Evolutionary conservation across 1,284 basidiomycete species (phyloP).

Genomic region (Mycosarcoma mackinlayi): DNA sequence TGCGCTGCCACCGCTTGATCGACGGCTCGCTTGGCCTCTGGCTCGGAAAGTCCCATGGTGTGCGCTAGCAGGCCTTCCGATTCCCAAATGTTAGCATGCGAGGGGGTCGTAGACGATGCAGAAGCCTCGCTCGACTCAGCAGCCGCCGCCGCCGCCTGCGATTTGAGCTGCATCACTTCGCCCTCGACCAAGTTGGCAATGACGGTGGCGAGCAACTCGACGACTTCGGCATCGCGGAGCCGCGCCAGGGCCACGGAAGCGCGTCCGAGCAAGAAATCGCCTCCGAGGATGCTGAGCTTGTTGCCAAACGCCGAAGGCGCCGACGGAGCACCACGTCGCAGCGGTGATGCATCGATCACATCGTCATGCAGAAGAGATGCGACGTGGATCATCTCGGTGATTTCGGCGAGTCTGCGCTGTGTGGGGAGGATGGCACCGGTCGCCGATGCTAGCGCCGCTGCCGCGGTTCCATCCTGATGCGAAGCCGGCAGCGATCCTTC

Average conservation of each 20-base stretch:
- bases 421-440: constrained; percentile 75
- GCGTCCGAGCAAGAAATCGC: constrained; percentile 93
- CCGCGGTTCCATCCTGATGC: constrained; percentile 10
- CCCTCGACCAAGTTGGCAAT: constrained; percentile 97
- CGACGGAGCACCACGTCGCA: constrained; percentile 83
- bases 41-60: constrained; percentile 27
- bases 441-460: constrained; percentile 17
- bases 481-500: constrained; percentile 16
- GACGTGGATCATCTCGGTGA: constrained; percentile 98
- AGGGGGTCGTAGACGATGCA: constrained; percentile 10
- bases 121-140: constrained; percentile 12
- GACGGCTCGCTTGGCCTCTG: constrained; percentile 6
- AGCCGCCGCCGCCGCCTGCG: constrained; percentile 41
- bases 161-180: constrained; percentile 85
- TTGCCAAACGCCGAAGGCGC: constrained; percentile 92
- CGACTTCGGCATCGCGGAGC: constrained; percentile 86
- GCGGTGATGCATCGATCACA: constrained; percentile 86
- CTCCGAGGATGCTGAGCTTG: constrained; percentile 91
- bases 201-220: constrained; percentile 90
- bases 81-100: constrained; percentile 45
- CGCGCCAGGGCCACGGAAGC: constrained; percentile 88
- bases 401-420: constrained; percentile 90
- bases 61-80: constrained; percentile 34
- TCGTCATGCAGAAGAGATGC: constrained; percentile 95
- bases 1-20: background rate